Evolutionary conservation across 1,284 basidiomycete species (phyloP), one percentile per base, ranked within the genome.

Genomic region (Cerrena zonata): DNA sequence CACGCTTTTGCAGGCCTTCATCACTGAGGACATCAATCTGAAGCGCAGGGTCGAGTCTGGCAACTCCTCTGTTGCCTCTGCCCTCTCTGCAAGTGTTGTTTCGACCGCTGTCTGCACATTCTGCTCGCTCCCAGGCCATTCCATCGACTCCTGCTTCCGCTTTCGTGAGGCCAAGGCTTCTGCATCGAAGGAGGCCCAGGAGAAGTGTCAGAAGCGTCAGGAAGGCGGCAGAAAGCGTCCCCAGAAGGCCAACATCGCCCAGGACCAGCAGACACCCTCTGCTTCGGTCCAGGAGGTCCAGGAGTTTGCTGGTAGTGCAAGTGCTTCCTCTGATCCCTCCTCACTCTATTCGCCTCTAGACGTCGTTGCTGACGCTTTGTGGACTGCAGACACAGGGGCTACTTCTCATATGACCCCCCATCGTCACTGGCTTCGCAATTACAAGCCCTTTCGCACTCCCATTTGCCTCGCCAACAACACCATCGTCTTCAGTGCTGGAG

Each of bases 401-500:
- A 66, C 65, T 55, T 64, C 62, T 60, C 62, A 69, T 63, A 69
- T 70, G 68, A 69, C 64, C 7, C 65, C 65, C 3, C 63, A 69
- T 56, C 50, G 50, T 38, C 58, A 64, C 49, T 72, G 65, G 66
- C 51, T 71, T 45, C 24, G 49, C 38, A 60, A 56, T 49, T 69
- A 70, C 53, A 49, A 41, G 2, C 59, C 61, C 24, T 48, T 48
- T 43, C 10, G 37, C 12, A 50, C 61, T 21, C 57, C 65, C 21
- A 59, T 70, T 25, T 22, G 51, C 11, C 58, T 69, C n/a, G 67
- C 65, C 13, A 58, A 69, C 30, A 34, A 34, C 30, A 34, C 30
- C 30, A 34, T 34, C 15, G 54, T 70, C 41, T 66, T 62, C 55
- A 64, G 61, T 44, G 62, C 54, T 41, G 65, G 65, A 3, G 53